Evolutionary conservation across 2,329 filamentous ascomycete species (phyloP).

Genomic region (Aotearoamyces nothofagi): DNA sequence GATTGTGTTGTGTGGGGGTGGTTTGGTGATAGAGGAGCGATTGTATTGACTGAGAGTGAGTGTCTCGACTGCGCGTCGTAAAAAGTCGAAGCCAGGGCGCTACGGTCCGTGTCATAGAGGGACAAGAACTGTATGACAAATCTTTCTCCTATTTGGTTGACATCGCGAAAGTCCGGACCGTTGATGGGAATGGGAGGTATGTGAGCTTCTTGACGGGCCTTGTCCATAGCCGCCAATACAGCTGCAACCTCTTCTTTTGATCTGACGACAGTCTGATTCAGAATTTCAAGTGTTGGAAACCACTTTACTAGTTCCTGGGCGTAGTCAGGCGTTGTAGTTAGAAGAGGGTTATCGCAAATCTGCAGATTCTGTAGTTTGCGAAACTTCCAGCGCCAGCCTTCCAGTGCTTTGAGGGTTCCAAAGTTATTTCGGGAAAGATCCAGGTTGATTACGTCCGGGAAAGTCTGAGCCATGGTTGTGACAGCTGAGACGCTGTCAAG

Average conservation of each 20-base stretch:
- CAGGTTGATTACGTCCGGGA: constrained; percentile 76
- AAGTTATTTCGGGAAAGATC: constrained; percentile 80
- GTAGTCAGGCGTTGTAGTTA: constrained; percentile 41
- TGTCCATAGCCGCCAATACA: constrained; percentile 28
- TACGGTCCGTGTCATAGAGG: constrained; percentile 58
- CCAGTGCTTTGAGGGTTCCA: constrained; percentile 47
- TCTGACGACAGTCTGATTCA: constrained; percentile 64
- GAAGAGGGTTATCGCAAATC: constrained; percentile 62
- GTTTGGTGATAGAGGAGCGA: constrained; percentile 32
- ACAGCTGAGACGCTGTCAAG: constrained; percentile 60
- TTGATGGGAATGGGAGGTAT: constrained; percentile 45
- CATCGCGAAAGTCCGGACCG: constrained; percentile 58
- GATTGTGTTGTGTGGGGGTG: constrained; percentile 29
- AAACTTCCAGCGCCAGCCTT: constrained; percentile 69
- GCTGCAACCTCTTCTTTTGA: constrained; percentile 54
- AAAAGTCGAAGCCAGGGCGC: constrained; percentile 43
- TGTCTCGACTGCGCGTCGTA: constrained; percentile 69
- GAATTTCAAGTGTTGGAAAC: constrained; percentile 65
- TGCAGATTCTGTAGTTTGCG: constrained; percentile 67
- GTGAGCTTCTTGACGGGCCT: constrained; percentile 8
- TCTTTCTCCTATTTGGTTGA: constrained; percentile 56
- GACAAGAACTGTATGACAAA: constrained; percentile 64
- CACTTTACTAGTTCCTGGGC: constrained; percentile 61
- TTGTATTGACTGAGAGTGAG: constrained; percentile 57
- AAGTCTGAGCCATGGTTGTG: constrained; percentile 59